A percentile compares a stretch with the other conserved stretches of the same genome.
phyloP scores from a whole-genome alignment of 345 rosid species.

The Rhodamnia argentea region DNA sequence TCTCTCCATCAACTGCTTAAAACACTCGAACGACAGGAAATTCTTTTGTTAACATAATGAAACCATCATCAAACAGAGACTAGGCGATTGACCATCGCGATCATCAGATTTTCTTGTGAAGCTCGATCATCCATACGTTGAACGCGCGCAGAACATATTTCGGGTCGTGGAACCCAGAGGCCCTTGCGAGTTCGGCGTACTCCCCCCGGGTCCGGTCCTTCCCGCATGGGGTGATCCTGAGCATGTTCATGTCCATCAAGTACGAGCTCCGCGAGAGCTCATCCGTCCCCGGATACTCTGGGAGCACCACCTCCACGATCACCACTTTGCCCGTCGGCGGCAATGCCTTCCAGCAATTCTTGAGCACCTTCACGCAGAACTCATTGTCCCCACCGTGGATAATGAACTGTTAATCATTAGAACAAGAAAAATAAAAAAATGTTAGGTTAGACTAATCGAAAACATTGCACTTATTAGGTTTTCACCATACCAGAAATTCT shows the following conservation, averaged over 20 bases:
- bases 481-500: background rate
- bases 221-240: background rate
- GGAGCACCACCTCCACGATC: background rate
- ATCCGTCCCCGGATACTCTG: background rate
- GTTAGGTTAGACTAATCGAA: background rate
- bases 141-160: background rate
- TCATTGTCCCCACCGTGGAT: background rate
- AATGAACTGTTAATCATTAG: background rate
- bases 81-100: background rate
- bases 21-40: background rate
- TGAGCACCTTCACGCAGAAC: background rate
- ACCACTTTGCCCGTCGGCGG: constrained; percentile 1
- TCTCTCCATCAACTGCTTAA: background rate
- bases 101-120: background rate
- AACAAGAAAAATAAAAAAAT: background rate
- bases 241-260: background rate
- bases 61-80: background rate
- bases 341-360: constrained; percentile 1
- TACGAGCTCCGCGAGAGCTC: background rate
- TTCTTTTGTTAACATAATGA: background rate
- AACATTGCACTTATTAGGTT: background rate
- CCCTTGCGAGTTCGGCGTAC: background rate
- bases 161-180: background rate
- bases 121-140: background rate
- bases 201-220: background rate